phyloP scores from a whole-genome alignment of 139 green algal genomes.

The Coccomyxa sp. region DNA sequence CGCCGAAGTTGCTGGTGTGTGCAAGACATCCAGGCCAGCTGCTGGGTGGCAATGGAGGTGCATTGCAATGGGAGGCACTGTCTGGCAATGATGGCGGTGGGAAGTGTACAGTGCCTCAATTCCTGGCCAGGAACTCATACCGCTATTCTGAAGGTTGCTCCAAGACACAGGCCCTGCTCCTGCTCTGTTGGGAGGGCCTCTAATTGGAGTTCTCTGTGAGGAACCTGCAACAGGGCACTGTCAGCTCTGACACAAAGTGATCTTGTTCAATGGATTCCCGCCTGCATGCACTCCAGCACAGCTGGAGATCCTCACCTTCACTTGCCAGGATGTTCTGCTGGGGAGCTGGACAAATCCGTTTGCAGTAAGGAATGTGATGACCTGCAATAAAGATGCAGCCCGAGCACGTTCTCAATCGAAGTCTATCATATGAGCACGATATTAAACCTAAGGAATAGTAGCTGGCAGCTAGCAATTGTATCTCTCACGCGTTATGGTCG shows the following conservation, averaged over 20 bases:
- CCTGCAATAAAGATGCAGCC: constrained; percentile 4
- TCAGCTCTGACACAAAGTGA: neutral
- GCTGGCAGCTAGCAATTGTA: too few species aligned
- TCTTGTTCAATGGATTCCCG: neutral
- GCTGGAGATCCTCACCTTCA: neutral
- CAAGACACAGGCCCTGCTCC: constrained; percentile 73
- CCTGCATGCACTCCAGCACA: neutral
- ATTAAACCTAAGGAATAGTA: too few species aligned
- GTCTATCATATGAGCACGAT: too few species aligned
- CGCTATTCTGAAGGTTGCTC: constrained; percentile 46
- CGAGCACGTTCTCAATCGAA: too few species aligned
- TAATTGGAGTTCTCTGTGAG: neutral
- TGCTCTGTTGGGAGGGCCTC: constrained; percentile 45
- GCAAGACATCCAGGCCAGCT: neutral
- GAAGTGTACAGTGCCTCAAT: neutral
- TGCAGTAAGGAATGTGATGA: constrained; percentile 16
- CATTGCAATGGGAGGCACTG: neutral
- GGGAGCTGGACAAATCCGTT: constrained; percentile 17
- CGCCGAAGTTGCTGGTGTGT: neutral
- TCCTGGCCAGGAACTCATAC: constrained; percentile 13
- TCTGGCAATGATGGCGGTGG: neutral
- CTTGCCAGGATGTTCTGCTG: neutral
- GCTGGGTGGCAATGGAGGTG: neutral
- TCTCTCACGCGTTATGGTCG: too few species aligned
- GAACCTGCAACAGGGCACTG: neutral